Conservation (phyloP, 202 grass and related monocot species). For the Bolboschoenoplectus hybrid region DNA sequence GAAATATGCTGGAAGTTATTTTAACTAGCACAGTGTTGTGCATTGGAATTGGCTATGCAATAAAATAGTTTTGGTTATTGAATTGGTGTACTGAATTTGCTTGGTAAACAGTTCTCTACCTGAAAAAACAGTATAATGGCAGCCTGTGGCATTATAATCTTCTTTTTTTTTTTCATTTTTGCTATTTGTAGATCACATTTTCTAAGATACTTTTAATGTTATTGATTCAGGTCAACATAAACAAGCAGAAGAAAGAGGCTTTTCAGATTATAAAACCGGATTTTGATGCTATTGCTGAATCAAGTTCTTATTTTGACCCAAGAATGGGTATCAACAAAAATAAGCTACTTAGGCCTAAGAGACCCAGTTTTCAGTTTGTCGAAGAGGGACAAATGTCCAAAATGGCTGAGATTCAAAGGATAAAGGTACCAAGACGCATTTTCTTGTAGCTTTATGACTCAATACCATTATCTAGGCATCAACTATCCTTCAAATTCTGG, state of each 20-base stretch:
- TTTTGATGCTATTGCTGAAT: conserved; percentile 77
- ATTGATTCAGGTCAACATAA: conserved; percentile 78
- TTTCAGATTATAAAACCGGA: conserved; percentile 98
- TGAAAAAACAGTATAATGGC: neutral
- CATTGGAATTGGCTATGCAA: neutral
- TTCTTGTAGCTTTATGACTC: neutral
- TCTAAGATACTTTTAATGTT: conserved; percentile 9
- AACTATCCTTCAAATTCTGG: neutral
- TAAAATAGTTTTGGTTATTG: neutral
- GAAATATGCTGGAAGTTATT: neutral
- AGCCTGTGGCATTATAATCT: neutral
- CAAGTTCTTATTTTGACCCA: conserved; percentile 84
- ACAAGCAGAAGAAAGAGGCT: conserved; percentile 95
- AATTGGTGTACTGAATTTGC: neutral
- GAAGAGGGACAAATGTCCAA: conserved; percentile 87
- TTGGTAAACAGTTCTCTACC: neutral
- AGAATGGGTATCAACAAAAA: conserved; percentile 92
- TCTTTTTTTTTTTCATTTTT: conserved; percentile 2
- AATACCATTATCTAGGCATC: neutral
- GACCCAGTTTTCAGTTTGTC: conserved; percentile 87
- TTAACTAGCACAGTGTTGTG: neutral
- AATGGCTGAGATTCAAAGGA: conserved; percentile 86
- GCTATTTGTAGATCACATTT: neutral
- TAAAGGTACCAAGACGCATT: conserved; percentile 54
- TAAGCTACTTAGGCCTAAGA: conserved; percentile 81